Percentiles rank a stretch among this genome's conserved stretches.
phyloP scores from a whole-genome alignment of 2,329 filamentous ascomycete genomes.

The Neobulgaria alba region DNA sequence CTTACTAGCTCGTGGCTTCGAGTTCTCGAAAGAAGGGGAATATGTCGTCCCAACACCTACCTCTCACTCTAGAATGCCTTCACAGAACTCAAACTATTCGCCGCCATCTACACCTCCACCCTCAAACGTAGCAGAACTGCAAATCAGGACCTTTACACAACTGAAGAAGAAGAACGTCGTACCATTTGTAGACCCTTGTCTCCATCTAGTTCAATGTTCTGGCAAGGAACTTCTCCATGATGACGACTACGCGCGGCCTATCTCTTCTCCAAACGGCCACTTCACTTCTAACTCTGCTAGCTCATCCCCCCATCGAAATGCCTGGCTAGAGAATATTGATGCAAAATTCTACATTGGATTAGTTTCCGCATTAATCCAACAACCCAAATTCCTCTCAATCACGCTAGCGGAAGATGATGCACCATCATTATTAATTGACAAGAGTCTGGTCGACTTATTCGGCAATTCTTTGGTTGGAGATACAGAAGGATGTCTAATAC shows the following conservation, averaged over 20 bases:
- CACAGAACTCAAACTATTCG: slow-evolving; percentile 34
- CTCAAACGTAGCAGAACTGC: slow-evolving; percentile 68
- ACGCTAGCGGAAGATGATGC: slow-evolving; percentile 67
- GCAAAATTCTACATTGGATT: slow-evolving; percentile 55
- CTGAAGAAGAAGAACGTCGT: slow-evolving; percentile 69
- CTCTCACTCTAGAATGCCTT: slow-evolving; percentile 26
- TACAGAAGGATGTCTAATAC: slow-evolving; percentile 63
- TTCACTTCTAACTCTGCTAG: background rate
- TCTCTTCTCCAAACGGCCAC: slow-evolving; percentile 31
- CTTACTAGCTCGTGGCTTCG: slow-evolving; percentile 71
- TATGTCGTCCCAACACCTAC: slow-evolving; percentile 47
- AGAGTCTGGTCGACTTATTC: slow-evolving; percentile 54
- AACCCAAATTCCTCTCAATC: slow-evolving; percentile 63
- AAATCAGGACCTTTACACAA: slow-evolving; percentile 73
- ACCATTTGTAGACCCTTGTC: slow-evolving; percentile 58
- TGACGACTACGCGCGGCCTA: slow-evolving; percentile 30
- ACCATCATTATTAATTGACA: slow-evolving; percentile 65
- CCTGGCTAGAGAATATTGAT: slow-evolving; percentile 53
- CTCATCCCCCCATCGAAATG: slow-evolving; percentile 11
- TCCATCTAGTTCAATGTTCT: slow-evolving; percentile 76
- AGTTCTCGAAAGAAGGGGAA: slow-evolving; percentile 65
- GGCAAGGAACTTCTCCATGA: slow-evolving; percentile 38
- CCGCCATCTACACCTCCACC: slow-evolving; percentile 66
- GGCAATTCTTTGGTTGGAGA: slow-evolving; percentile 69
- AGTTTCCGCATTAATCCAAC: slow-evolving; percentile 50